phyloP scores from a whole-genome alignment of 192 early-diverging fungal species.

The Umbelopsis vinacea region DNA sequence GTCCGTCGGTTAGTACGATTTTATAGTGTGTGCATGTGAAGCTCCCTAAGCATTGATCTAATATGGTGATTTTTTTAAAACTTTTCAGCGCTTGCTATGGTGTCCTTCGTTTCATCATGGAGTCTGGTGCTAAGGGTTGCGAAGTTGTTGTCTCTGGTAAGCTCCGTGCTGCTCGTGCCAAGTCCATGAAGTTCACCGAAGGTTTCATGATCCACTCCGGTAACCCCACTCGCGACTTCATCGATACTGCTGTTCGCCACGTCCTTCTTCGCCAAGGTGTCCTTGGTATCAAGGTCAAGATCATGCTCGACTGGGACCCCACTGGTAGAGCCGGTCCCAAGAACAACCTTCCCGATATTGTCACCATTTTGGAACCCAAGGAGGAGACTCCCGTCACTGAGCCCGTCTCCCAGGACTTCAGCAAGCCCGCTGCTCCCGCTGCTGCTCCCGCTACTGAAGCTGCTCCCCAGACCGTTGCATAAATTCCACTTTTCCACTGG shows the following conservation, averaged over 20 bases:
- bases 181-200: conserved; percentile 99
- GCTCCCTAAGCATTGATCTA: neutral
- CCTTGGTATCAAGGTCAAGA: conserved; percentile 99
- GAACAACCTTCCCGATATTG: conserved; percentile 93
- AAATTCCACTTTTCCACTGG: conserved; percentile 11
- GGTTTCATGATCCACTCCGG: conserved; percentile 99
- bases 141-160: conserved; percentile 99
- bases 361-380: conserved; percentile 95
- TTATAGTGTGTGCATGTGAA: neutral
- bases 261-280: conserved; percentile 99
- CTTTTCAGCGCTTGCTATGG: conserved; percentile 88
- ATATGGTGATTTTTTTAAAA: neutral
- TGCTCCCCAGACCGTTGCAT: conserved; percentile 28
- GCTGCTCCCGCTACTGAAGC: conserved; percentile 32
- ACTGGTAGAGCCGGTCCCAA: conserved; percentile 93
- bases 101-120: conserved; percentile 99
- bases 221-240: conserved; percentile 95
- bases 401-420: conserved; percentile 69
- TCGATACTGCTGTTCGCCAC: conserved; percentile 96
- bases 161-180: conserved; percentile 99
- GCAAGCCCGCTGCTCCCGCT: conserved; percentile 34
- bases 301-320: conserved; percentile 96
- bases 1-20: conserved; percentile 70
- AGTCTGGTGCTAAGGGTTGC: conserved; percentile 98
- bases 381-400: conserved; percentile 74